phyloP scores from a whole-genome alignment of 2,329 filamentous ascomycete species.

The Emergomyces orientalis region DNA sequence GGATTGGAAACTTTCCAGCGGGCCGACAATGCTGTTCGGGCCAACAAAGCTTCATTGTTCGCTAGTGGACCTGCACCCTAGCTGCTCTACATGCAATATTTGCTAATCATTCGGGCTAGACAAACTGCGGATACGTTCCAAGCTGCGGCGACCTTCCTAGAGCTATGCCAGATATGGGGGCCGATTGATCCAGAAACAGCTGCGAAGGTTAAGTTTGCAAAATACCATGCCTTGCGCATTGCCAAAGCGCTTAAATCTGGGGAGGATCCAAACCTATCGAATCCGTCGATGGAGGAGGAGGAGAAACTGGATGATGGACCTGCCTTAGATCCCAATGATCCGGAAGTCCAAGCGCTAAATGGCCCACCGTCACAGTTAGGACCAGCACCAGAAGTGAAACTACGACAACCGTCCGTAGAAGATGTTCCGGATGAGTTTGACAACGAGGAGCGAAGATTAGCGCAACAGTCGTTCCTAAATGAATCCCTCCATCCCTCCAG shows the following conservation, averaged over 20 bases:
- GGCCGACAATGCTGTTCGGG: slow-evolving; percentile 70
- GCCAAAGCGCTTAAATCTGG: slow-evolving; percentile 83
- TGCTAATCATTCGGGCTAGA: slow-evolving; percentile 35
- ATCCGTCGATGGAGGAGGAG: slow-evolving; percentile 51
- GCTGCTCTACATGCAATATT: not conserved
- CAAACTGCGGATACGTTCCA: slow-evolving; percentile 92
- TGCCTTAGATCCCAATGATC: slow-evolving; percentile 53
- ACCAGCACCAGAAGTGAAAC: slow-evolving; percentile 34
- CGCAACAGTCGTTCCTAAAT: slow-evolving; percentile 41
- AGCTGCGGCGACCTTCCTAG: slow-evolving; percentile 85
- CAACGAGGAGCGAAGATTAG: slow-evolving; percentile 36
- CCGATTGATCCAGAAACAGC: slow-evolving; percentile 62
- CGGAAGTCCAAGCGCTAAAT: slow-evolving; percentile 51
- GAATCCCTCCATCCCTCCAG: slow-evolving; percentile 44
- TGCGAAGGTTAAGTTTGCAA: slow-evolving; percentile 90
- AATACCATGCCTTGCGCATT: slow-evolving; percentile 89
- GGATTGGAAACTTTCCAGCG: slow-evolving; percentile 77
- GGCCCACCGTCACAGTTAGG: slow-evolving; percentile 28
- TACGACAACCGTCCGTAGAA: slow-evolving; percentile 48
- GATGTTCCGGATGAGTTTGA: slow-evolving; percentile 51
- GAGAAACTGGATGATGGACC: slow-evolving; percentile 42
- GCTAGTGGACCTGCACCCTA: slow-evolving; percentile 11
- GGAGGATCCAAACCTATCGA: slow-evolving; percentile 83
- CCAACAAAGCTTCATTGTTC: slow-evolving; percentile 73
- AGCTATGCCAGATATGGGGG: slow-evolving; percentile 78